phyloP scores from a whole-genome alignment of 345 rosid genomes.

The Citrus unshiu region DNA sequence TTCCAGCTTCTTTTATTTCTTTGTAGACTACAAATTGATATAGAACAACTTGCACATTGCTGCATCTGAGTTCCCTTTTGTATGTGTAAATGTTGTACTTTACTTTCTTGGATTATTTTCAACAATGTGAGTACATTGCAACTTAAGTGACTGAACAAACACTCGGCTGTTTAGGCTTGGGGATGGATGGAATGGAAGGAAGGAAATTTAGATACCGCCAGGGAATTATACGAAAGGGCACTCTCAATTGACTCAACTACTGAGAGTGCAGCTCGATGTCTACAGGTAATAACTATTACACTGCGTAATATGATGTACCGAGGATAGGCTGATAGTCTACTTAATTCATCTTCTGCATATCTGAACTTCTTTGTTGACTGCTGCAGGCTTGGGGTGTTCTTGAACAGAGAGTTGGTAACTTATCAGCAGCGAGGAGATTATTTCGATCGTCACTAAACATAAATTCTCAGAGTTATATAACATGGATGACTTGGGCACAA shows the following conservation, averaged over 20 bases:
- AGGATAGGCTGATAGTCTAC: background rate
- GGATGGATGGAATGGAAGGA: conserved; percentile 99
- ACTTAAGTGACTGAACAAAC: conserved; percentile 14
- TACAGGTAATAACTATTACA: conserved; percentile 54
- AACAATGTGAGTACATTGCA: background rate
- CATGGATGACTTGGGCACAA: conserved; percentile 99
- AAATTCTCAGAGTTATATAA: conserved; percentile 85
- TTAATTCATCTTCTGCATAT: background rate
- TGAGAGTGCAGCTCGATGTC: conserved; percentile 89
- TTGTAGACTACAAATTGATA: background rate
- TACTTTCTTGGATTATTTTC: background rate
- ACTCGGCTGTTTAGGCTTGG: conserved; percentile 69
- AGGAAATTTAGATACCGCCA: conserved; percentile 76
- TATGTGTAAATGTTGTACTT: background rate
- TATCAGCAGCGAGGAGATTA: conserved; percentile 83
- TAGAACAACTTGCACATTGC: background rate
- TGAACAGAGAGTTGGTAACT: conserved; percentile 84
- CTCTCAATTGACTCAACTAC: conserved; percentile 66
- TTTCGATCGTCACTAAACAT: conserved; percentile 78
- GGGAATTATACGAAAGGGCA: conserved; percentile 76
- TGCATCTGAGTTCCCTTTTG: background rate
- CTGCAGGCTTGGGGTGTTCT: conserved; percentile 95
- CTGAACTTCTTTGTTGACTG: background rate
- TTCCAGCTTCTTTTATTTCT: background rate
- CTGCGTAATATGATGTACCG: background rate